A percentile compares a stretch with the other conserved stretches of the same genome.
Conservation (phyloP, 768 basidiomycete genomes). For the Russula emetica region DNA sequence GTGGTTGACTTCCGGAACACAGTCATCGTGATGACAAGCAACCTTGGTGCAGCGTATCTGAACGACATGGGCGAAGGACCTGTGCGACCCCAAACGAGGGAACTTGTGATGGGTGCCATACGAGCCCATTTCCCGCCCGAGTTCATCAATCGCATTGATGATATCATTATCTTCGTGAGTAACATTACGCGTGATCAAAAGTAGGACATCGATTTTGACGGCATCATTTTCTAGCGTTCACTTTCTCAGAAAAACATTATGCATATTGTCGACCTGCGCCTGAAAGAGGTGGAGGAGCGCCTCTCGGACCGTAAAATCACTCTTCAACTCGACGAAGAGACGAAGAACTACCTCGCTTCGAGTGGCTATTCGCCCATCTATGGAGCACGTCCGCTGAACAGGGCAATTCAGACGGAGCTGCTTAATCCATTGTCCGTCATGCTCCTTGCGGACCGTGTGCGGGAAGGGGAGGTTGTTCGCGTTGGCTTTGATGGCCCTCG, state of each 20-base stretch:
- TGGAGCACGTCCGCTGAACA: conserved; percentile 88
- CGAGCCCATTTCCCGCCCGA: conserved; percentile 88
- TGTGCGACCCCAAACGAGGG: conserved; percentile 54
- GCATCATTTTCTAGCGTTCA: conserved; percentile 50
- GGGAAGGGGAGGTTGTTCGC: conserved; percentile 72
- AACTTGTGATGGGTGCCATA: conserved; percentile 74
- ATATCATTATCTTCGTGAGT: conserved; percentile 68
- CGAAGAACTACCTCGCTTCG: conserved; percentile 71
- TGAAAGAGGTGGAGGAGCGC: conserved; percentile 80
- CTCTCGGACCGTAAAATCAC: conserved; percentile 76
- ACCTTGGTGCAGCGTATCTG: conserved; percentile 75
- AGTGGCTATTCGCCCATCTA: conserved; percentile 78
- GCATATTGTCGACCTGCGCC: conserved; percentile 84
- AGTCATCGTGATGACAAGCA: conserved; percentile 93
- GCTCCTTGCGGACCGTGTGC: conserved; percentile 76
- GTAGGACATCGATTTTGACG: conserved; percentile 34
- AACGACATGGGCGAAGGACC: conserved; percentile 72
- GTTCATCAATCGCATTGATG: conserved; percentile 87
- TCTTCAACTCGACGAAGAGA: conserved; percentile 68
- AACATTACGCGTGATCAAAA: background rate
- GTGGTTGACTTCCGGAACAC: conserved; percentile 85
- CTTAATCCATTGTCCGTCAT: conserved; percentile 85
- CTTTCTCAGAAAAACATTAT: conserved; percentile 73
- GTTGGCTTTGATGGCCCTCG: conserved; percentile 77
- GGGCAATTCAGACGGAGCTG: conserved; percentile 87